A percentile compares a stretch with the other conserved stretches of the same genome.
These are phyloP conservation scores for Prunus fruticosa DNA, from an alignment of 306 rosid species.

Conservation along the genomic window DNA sequence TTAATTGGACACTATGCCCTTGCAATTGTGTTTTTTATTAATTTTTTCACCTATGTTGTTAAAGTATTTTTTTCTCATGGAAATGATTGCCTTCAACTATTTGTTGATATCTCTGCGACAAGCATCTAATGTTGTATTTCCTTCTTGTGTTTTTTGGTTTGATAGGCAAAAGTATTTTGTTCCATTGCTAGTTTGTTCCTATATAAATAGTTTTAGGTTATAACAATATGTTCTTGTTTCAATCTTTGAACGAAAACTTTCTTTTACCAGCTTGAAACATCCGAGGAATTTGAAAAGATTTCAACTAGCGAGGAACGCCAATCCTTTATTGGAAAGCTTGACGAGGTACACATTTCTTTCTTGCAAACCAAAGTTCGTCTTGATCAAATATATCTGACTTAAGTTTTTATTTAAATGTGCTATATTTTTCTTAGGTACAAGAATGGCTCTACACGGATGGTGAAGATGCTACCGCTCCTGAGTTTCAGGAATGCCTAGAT, in stretches of 20 bases:
- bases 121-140: background rate
- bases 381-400: background rate
- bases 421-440: constrained; percentile 62
- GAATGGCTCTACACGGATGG: constrained; percentile 97
- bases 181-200: background rate
- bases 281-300: constrained; percentile 58
- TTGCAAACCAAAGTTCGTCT: background rate
- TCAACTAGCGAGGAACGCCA: constrained; percentile 75
- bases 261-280: constrained; percentile 72
- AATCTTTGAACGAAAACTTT: constrained; percentile 12
- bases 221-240: constrained; percentile 5
- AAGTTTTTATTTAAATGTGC: constrained; percentile 20
- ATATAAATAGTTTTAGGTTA: background rate
- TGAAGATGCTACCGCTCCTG: constrained; percentile 89
- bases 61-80: background rate
- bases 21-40: background rate
- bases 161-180: background rate
- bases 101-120: background rate
- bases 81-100: background rate
- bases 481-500: constrained; percentile 76
- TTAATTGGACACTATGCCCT: background rate
- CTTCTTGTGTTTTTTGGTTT: background rate
- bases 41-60: background rate
- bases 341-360: constrained; percentile 60
- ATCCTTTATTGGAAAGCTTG: constrained; percentile 78